These are phyloP conservation scores for Cyanidium caldarium DNA, from an alignment of 23 red algal genomes.

Conservation along the genomic window DNA sequence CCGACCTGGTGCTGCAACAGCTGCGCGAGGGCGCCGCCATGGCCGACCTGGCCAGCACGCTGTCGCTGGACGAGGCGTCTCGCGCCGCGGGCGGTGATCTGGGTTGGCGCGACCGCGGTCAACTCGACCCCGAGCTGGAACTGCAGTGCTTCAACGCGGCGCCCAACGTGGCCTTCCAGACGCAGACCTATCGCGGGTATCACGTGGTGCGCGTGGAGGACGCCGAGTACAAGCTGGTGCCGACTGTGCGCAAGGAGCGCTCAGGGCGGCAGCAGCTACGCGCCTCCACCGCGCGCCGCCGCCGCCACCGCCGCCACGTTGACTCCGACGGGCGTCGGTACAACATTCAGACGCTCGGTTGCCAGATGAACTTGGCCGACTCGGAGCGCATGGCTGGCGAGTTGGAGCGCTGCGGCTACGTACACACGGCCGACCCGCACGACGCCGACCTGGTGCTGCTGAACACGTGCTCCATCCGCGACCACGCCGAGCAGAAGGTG, in stretches of 20 bases:
- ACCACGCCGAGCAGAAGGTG: conserved; percentile 85
- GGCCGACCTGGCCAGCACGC: conserved; percentile 28
- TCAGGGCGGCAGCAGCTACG: background rate
- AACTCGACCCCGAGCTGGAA: conserved; percentile 4
- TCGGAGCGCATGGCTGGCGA: conserved; percentile 80
- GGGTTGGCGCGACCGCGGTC: conserved; percentile 40
- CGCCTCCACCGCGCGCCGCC: background rate
- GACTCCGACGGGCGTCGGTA: conserved; percentile 10
- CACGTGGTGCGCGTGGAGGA: conserved; percentile 88
- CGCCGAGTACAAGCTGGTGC: conserved; percentile 9
- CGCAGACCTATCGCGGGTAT: conserved; percentile 18
- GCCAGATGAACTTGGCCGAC: conserved; percentile 91
- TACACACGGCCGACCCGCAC: conserved; percentile 26
- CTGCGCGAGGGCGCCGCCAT: conserved; percentile 21
- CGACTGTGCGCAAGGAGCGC: background rate
- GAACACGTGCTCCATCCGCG: conserved; percentile 92
- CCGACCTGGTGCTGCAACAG: conserved; percentile 24
- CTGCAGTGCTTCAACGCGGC: background rate
- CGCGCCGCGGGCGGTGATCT: conserved; percentile 36
- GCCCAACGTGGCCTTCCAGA: background rate
- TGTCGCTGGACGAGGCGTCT: conserved; percentile 46
- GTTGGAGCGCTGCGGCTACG: conserved; percentile 37
- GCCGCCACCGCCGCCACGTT: background rate
- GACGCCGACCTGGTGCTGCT: conserved; percentile 46
- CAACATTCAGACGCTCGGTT: conserved; percentile 67